Evolutionary conservation across 129 eudicot genomes (phyloP).

Genomic region (Saposhnikovia divaricata): DNA sequence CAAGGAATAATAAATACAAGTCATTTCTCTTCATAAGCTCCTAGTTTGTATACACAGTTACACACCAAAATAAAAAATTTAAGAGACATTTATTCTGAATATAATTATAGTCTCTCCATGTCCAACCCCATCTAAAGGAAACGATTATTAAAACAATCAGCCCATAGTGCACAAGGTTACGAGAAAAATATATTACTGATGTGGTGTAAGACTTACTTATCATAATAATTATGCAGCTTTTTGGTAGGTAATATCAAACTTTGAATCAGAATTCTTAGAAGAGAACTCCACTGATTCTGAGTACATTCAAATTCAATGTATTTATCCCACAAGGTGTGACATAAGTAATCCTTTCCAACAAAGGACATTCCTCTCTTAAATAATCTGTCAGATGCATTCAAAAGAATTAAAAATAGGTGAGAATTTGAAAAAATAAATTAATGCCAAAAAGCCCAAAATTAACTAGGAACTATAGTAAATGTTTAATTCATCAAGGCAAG

Average conservation of each 20-base stretch:
- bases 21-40: neutral
- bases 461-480: neutral
- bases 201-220: constrained; percentile 45
- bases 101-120: neutral
- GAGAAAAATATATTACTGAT: neutral
- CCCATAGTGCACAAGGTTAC: neutral
- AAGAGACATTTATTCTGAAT: neutral
- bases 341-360: constrained; percentile 78
- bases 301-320: constrained; percentile 68
- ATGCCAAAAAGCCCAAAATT: neutral
- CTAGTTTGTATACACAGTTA: neutral
- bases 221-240: constrained; percentile 64
- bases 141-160: neutral
- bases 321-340: constrained; percentile 78
- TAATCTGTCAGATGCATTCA: constrained; percentile 36
- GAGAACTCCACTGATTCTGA: constrained; percentile 69
- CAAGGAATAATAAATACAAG: neutral
- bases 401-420: neutral
- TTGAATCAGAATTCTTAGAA: constrained; percentile 56
- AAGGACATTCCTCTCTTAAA: constrained; percentile 58
- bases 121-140: neutral
- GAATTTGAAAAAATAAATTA: neutral
- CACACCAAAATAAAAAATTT: neutral
- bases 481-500: neutral
- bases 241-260: constrained; percentile 74